Evolutionary conservation across 306 rosid species (phyloP).

Genomic region (Sindora glabra): DNA sequence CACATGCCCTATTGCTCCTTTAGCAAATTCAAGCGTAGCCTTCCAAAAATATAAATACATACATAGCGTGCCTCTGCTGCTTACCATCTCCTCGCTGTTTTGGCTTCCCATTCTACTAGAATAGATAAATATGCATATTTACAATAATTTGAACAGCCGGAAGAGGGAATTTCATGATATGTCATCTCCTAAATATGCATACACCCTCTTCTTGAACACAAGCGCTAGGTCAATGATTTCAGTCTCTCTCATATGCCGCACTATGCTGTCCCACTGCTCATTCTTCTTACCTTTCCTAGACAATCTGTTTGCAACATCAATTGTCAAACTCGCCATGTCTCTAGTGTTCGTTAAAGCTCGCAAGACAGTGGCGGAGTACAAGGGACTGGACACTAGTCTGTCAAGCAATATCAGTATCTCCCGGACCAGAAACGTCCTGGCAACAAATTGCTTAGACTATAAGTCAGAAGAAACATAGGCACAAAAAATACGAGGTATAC

Average conservation of each 20-base stretch:
- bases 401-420: constrained; percentile 82
- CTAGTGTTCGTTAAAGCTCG: constrained; percentile 46
- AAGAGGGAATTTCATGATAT: not conserved
- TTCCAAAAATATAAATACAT: no score
- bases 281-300: constrained; percentile 34
- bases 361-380: constrained; percentile 51
- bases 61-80: not conserved
- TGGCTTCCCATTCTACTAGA: not conserved
- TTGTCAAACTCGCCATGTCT: constrained; percentile 59
- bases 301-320: constrained; percentile 62
- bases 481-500: not conserved
- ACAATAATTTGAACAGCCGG: not conserved
- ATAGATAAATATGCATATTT: not conserved
- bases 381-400: constrained; percentile 64
- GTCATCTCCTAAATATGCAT: constrained; percentile 50
- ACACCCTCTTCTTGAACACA: constrained; percentile 58
- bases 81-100: constrained; percentile 4
- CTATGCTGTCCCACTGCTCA: constrained; percentile 29
- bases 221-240: constrained; percentile 70
- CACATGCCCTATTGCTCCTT: no score
- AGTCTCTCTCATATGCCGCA: constrained; percentile 40
- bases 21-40: no score
- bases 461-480: not conserved
- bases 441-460: constrained; percentile 2
- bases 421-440: constrained; percentile 78